Evolutionary conservation across 768 basidiomycete species (phyloP).

Genomic region (Crassisporium funariophilum): DNA sequence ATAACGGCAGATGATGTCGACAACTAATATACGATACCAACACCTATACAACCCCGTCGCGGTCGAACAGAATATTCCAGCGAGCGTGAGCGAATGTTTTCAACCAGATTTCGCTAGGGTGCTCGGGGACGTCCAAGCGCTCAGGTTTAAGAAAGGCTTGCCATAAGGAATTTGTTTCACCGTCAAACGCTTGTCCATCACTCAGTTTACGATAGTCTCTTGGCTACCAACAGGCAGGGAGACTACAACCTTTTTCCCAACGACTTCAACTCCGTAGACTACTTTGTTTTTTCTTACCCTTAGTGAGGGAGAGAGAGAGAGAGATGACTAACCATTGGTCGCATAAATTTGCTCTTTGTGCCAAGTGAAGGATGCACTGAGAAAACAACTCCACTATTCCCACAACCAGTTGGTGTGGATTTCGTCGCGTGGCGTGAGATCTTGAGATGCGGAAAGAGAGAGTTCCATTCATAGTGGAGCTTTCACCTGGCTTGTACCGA

Average conservation of each 20-base stretch:
- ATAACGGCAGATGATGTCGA: slow-evolving; percentile 77
- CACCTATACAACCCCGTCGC: slow-evolving; percentile 83
- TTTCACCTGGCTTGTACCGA: no score
- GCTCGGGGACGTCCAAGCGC: slow-evolving; percentile 87
- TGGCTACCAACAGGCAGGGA: slow-evolving; percentile 74
- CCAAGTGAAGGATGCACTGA: no score
- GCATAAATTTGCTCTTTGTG: no score
- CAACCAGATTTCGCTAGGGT: slow-evolving; percentile 72
- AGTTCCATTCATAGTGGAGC: no score
- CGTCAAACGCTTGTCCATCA: slow-evolving; percentile 7
- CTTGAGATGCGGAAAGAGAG: no score
- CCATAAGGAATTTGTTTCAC: slow-evolving; percentile 11
- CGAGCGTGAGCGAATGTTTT: slow-evolving; percentile 79
- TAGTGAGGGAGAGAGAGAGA: slow-evolving; percentile 56
- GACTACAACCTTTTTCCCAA: slow-evolving; percentile 86
- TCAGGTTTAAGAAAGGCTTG: slow-evolving; percentile 80
- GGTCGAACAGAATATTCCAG: slow-evolving; percentile 81
- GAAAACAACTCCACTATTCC: no score
- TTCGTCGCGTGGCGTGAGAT: no score
- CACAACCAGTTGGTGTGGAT: no score
- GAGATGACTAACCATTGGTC: slow-evolving; percentile 96
- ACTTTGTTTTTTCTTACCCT: slow-evolving; percentile 40
- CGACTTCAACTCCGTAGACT: slow-evolving; percentile 96
- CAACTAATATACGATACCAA: slow-evolving; percentile 86
- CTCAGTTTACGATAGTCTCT: slow-evolving; percentile 43